Base-by-base conservation (phyloP, 768 basidiomycete species). In the Podaxis rugospora region DNA sequence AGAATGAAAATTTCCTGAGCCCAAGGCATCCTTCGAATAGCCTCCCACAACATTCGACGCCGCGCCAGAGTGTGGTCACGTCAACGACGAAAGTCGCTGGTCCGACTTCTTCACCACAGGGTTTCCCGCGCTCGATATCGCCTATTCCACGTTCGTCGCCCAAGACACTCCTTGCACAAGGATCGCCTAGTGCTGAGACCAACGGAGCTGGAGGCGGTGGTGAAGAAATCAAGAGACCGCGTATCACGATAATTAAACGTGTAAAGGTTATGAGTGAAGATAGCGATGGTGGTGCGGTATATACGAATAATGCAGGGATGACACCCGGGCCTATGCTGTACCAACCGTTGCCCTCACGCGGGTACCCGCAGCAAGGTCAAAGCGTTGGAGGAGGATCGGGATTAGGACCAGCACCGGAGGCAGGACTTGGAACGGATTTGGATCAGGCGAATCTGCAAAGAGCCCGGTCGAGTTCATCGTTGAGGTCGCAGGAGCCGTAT, bases 401-500 rank as follows among this genome's bases (percentile, higher is more conserved):
- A n/a, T 50, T 23, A 18, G 44, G 3, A 32, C 32, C 32, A 9
- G 32, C 1, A 9, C 21, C 25, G 21, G 16, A 11, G 4, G 40
- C 5, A 28, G 27, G 23, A 5, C n/a, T 44, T 9, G 46, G 52
- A 7, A 21, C 37, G 21, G 42, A 63, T 14, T 27, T 57, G 18
- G 50, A 14, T 11, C 40, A 23, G 59, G 25, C 35, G 23, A 37
- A 21, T 2, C 14, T 55, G 28, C 60, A 62, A 9, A 61, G 63
- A 32, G 53, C 57, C 2, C 47, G 57, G 6, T 66, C 65, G 10
- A 51, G 42, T 9, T 44, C 40, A n/a, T 66, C 65, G 40, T 50
- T 66, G 63, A 57, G 62, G 37, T 64, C 63, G n/a, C 59, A 61
- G 35, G 59, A 52, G 14, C 47, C 59, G 4, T 61, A 25, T 55